Evolutionary conservation across 768 basidiomycete genomes (phyloP).

Genomic region (Phlebiopsis gigantea): DNA sequence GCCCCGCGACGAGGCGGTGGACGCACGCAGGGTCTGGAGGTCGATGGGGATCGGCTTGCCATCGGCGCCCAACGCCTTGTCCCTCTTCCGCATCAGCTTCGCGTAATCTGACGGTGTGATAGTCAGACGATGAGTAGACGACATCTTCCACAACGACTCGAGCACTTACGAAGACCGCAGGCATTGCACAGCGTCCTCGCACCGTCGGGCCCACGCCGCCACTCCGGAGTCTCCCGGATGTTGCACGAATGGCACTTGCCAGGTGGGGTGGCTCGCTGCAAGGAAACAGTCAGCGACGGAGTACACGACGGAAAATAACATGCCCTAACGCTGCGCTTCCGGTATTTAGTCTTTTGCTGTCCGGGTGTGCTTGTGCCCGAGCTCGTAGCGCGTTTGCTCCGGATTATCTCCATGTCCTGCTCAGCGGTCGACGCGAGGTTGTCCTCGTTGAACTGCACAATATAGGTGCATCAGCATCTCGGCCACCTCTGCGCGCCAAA

Average conservation of each 20-base stretch:
- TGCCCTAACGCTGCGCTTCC: slow-evolving; percentile 75
- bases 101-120: slow-evolving; percentile 56
- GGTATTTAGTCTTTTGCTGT: slow-evolving; percentile 73
- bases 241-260: slow-evolving; percentile 87
- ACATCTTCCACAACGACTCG: not conserved
- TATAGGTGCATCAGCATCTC: not conserved
- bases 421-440: slow-evolving; percentile 61
- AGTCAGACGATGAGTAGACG: not conserved
- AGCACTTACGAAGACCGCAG: slow-evolving; percentile 71
- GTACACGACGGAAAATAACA: slow-evolving; percentile 7
- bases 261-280: slow-evolving; percentile 77
- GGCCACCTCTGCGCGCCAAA: slow-evolving; percentile 1
- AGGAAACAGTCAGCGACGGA: slow-evolving; percentile 22
- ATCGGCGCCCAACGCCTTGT: slow-evolving; percentile 53
- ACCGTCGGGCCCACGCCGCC: slow-evolving; percentile 81
- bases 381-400: slow-evolving; percentile 70
- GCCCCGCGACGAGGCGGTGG: slow-evolving; percentile 25
- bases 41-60: slow-evolving; percentile 57
- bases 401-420: slow-evolving; percentile 81
- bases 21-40: slow-evolving; percentile 72
- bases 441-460: slow-evolving; percentile 14
- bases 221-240: slow-evolving; percentile 85
- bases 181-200: slow-evolving; percentile 83
- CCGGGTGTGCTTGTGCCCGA: slow-evolving; percentile 43
- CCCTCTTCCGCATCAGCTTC: slow-evolving; percentile 75